Evolutionary conservation across 768 basidiomycete species (phyloP).

Genomic region (Phylloporus scabripes): DNA sequence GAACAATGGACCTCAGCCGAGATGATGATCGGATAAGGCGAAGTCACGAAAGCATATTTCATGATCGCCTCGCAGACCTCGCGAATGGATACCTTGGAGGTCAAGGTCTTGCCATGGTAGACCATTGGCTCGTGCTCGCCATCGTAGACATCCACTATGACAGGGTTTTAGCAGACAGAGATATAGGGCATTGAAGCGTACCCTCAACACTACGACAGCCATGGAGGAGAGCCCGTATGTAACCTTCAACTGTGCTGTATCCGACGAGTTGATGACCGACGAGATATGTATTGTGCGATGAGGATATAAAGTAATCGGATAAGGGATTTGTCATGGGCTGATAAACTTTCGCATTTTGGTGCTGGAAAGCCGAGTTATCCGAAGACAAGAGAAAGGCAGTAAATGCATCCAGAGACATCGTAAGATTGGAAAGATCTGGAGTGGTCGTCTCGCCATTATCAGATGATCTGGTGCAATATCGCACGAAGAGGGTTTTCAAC

Average conservation of each 20-base stretch:
- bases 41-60: slow-evolving; percentile 87
- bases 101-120: slow-evolving; percentile 87
- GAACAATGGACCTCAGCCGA: slow-evolving; percentile 90
- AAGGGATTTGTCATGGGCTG: slow-evolving; percentile 90
- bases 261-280: slow-evolving; percentile 85
- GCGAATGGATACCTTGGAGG: slow-evolving; percentile 73
- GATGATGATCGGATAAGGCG: slow-evolving; percentile 88
- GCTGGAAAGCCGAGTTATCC: slow-evolving; percentile 61
- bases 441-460: not conserved
- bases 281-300: slow-evolving; percentile 91
- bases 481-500: slow-evolving; percentile 33
- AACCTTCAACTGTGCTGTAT: slow-evolving; percentile 85
- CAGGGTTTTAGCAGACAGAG: not conserved
- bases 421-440: slow-evolving; percentile 8
- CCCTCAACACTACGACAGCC: slow-evolving; percentile 93
- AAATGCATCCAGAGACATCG: slow-evolving; percentile 57
- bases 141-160: slow-evolving; percentile 85
- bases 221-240: slow-evolving; percentile 84
- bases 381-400: slow-evolving; percentile 73
- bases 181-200: slow-evolving; percentile 35
- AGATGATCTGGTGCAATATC: slow-evolving; percentile 25
- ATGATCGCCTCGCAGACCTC: slow-evolving; percentile 79
- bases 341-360: slow-evolving; percentile 47
- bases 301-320: slow-evolving; percentile 82
- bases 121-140: slow-evolving; percentile 81